Percentiles rank a stretch among this genome's conserved stretches.
Evolutionary conservation across 176 grass and related monocot species (phyloP).

Genomic region (Oropetium thomaeum): DNA sequence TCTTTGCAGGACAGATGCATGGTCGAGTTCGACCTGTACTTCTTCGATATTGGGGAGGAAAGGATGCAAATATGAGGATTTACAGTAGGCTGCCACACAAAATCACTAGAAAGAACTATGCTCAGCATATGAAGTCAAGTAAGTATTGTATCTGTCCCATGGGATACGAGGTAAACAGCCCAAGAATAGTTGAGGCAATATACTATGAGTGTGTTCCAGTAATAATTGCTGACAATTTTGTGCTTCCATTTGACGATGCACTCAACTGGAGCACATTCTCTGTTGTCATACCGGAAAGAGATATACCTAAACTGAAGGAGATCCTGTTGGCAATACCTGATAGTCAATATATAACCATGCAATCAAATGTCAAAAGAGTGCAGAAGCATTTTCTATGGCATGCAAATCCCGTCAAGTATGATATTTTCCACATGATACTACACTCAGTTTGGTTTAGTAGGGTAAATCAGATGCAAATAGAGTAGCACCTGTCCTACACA

Average conservation of each 20-base stretch:
- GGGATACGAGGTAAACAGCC: slow-evolving; percentile 97
- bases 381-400: slow-evolving; percentile 92
- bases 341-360: slow-evolving; percentile 48
- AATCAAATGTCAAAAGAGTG: slow-evolving; percentile 68
- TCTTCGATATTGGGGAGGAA: slow-evolving; percentile 60
- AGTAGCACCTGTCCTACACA: slow-evolving; percentile 3
- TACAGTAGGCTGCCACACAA: slow-evolving; percentile 50
- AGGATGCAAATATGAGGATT: slow-evolving; percentile 64
- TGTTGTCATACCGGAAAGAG: slow-evolving; percentile 61
- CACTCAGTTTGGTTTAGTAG: slow-evolving; percentile 88
- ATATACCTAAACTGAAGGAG: slow-evolving; percentile 69
- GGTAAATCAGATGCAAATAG: slow-evolving; percentile 47
- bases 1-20: slow-evolving; percentile 95
- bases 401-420: slow-evolving; percentile 61
- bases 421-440: slow-evolving; percentile 89
- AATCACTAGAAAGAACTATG: slow-evolving; percentile 57
- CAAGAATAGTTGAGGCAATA: slow-evolving; percentile 84
- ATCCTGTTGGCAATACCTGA: slow-evolving; percentile 50
- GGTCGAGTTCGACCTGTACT: slow-evolving; percentile 81
- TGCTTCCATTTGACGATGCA: slow-evolving; percentile 68
- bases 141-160: slow-evolving; percentile 86
- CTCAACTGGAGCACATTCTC: slow-evolving; percentile 72
- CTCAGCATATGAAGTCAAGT: slow-evolving; percentile 86
- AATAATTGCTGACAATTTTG: slow-evolving; percentile 85
- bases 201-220: slow-evolving; percentile 88